Evolutionary conservation across 2,329 filamentous ascomycete genomes (phyloP).

Genomic region (Penicillium sp.): DNA sequence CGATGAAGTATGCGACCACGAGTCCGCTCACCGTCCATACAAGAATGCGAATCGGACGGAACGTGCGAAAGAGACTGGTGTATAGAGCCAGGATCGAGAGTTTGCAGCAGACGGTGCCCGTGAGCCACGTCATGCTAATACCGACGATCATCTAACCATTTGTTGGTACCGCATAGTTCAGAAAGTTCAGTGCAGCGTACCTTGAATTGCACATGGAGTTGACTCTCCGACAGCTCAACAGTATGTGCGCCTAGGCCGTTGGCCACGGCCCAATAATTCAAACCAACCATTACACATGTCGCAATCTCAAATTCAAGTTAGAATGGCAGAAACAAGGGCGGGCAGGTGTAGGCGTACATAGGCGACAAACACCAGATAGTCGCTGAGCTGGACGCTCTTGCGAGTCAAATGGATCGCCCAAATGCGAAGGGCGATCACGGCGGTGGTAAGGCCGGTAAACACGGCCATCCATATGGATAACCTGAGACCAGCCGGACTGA

Average conservation of each 20-base stretch:
- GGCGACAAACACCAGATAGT: constrained; percentile 9
- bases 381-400: constrained; percentile 6
- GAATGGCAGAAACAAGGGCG: not conserved
- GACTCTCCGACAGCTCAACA: not conserved
- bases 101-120: constrained; percentile 13
- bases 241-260: constrained; percentile 10
- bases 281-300: constrained; percentile 1
- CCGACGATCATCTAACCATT: constrained; percentile 4
- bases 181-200: not conserved
- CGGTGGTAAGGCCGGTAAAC: constrained; percentile 7
- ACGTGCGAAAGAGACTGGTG: constrained; percentile 11
- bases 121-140: constrained; percentile 9
- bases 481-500: constrained; percentile 5
- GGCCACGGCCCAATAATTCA: constrained; percentile 6
- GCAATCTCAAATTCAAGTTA: not conserved
- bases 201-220: constrained; percentile 9
- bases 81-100: constrained; percentile 11
- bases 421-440: constrained; percentile 5
- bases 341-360: not conserved
- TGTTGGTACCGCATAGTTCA: not conserved
- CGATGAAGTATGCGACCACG: constrained; percentile 10
- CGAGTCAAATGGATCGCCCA: constrained; percentile 9
- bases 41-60: constrained; percentile 9
- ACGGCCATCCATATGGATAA: constrained; percentile 12
- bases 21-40: constrained; percentile 10